Evolutionary conservation across 2,329 filamentous ascomycete genomes (phyloP), one percentile per base, ranked within the genome.

Genomic region (Scopulariopsis brevicaulis): DNA sequence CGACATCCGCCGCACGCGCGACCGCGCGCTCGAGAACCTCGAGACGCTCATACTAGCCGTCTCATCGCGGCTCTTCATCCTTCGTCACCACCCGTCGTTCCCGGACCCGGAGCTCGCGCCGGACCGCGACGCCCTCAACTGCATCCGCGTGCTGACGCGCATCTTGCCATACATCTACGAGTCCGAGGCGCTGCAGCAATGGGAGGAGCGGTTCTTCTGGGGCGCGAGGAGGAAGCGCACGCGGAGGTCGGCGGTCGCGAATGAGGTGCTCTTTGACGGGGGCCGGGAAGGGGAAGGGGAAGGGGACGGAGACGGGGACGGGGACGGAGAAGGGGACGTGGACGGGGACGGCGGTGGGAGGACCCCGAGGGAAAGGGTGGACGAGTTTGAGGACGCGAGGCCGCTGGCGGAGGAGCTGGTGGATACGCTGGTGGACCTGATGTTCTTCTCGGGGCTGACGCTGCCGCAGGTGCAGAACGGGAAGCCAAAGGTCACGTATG

Each of bases 171-270:
- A 89, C 68, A 71, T 99, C 25, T 96, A 96, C 70, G 94, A 99
- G 71, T 86, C 86, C 56, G 92, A 96, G 51, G 80, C 86, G 57
- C 74, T 99, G 55, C 82, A 87, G 61, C 72, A 78, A 63, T 99
- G 94, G 94, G 91, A 97, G 68, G 87, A 96, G 62, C 84, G 81
- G 61, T 96, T 99, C 79, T 96, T 99, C 68, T 97, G 94, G 94
- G 80, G 82, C 1, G 77, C 81, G 53, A 80, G 90, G 64, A 82
- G 83, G 70, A 91, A 86, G 73, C 84, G 81, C 69, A 90, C 83
- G 48, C 83, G 85, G 59, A 85, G 81, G 63, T 77, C 82, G 10
- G 77, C 80, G 61, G 79, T 89, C 55, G 80, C 84, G 46, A 82
- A 82, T 55, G 89, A 96, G 71, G 82, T 96, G 22, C 77, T 96